Percentiles rank a stretch among this genome's conserved stretches.
These are phyloP conservation scores for Sequoiadendron giganteum DNA, from an alignment of 75 land plant species.

Conservation along the genomic window DNA sequence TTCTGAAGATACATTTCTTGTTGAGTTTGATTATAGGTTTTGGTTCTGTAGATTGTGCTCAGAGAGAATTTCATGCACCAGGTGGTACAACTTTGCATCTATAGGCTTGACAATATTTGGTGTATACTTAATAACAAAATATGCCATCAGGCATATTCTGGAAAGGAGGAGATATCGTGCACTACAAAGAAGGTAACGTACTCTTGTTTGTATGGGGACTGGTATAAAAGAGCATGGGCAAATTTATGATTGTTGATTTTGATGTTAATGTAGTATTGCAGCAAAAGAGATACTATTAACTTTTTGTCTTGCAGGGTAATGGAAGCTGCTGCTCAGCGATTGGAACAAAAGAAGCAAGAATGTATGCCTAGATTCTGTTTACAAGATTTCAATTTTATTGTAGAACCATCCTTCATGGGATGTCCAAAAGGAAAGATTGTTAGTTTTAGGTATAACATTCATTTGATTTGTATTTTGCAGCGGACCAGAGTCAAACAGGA, in stretches of 20 bases:
- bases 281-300: not conserved
- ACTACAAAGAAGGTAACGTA: constrained; percentile 68
- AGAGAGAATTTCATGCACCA: constrained; percentile 18
- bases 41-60: not conserved
- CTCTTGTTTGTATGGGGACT: not conserved
- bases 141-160: constrained; percentile 62
- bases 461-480: constrained; percentile 13
- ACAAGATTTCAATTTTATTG: not conserved
- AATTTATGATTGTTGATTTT: not conserved
- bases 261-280: not conserved
- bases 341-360: constrained; percentile 39
- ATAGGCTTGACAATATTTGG: constrained; percentile 85
- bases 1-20: not conserved
- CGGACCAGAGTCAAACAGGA: constrained; percentile 10
- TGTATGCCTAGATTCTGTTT: constrained; percentile 24
- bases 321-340: constrained; percentile 82
- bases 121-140: constrained; percentile 69
- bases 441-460: not conserved
- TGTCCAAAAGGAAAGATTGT: not conserved
- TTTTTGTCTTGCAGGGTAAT: constrained; percentile 57
- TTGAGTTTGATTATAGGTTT: not conserved
- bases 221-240: not conserved
- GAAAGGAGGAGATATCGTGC: constrained; percentile 79
- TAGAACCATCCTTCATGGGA: not conserved
- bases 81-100: constrained; percentile 90